Evolutionary conservation across 495 filamentous ascomycete species (phyloP).

Genomic region (Neurospora sp.): DNA sequence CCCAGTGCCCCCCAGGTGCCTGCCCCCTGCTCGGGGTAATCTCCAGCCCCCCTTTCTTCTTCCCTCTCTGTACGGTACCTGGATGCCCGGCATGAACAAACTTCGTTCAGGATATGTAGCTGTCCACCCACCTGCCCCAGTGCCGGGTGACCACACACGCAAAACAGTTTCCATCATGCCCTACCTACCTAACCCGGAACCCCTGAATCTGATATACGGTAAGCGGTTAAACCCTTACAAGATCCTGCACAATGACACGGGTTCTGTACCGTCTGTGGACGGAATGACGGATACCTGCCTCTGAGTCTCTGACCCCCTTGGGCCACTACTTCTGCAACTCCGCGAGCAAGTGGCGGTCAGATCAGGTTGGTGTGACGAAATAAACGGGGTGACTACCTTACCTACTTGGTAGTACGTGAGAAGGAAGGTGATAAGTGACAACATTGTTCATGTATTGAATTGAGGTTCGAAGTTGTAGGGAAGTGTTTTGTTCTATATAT

Average conservation of each 20-base stretch:
- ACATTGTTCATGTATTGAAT: neutral
- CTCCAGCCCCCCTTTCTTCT: neutral
- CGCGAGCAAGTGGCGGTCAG: neutral
- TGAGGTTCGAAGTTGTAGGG: neutral
- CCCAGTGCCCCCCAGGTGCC: neutral
- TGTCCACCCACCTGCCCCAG: neutral
- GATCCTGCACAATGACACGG: neutral
- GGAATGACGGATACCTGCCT: neutral
- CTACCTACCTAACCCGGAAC: neutral
- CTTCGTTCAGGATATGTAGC: neutral
- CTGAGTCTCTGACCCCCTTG: neutral
- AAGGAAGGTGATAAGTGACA: neutral
- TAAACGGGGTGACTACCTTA: neutral
- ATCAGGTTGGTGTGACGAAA: neutral
- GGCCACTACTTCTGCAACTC: neutral
- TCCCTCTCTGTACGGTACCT: neutral
- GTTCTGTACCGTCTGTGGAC: neutral
- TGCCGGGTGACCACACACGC: neutral
- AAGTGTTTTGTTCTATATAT: neutral
- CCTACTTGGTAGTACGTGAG: neutral
- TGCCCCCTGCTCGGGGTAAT: neutral
- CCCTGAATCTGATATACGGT: neutral
- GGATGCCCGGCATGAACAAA: neutral
- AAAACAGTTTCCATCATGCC: neutral
- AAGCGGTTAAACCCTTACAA: neutral